Evolutionary conservation across 2,329 filamentous ascomycete species (phyloP).

Genomic region (Verticillium nubilum): DNA sequence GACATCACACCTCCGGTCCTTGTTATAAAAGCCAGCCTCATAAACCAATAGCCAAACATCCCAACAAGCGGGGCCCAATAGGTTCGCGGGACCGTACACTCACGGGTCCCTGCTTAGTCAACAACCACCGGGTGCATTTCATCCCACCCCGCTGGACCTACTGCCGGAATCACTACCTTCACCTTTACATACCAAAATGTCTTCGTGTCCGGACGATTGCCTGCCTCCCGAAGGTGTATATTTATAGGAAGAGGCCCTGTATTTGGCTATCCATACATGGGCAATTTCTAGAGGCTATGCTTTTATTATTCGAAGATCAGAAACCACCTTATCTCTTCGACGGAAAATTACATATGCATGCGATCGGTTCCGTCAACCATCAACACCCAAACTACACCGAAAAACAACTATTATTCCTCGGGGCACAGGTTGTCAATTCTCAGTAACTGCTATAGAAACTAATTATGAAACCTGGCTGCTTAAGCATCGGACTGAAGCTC

Average conservation of each 20-base stretch:
- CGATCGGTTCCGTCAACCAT: not conserved
- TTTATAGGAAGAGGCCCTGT: not conserved
- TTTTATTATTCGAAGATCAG: slow-evolving; percentile 5
- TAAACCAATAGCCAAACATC: too few relatives aligned
- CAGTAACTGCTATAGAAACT: not conserved
- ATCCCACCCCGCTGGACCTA: too few relatives aligned
- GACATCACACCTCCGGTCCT: too few relatives aligned
- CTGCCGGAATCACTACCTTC: too few relatives aligned
- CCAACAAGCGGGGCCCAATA: too few relatives aligned
- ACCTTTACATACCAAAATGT: too few relatives aligned
- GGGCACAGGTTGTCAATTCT: slow-evolving; percentile 9
- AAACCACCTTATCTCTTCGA: not conserved
- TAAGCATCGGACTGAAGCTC: too few relatives aligned
- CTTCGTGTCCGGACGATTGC: slow-evolving; percentile 7
- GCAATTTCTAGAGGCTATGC: slow-evolving; percentile 5
- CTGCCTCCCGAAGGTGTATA: slow-evolving; percentile 7
- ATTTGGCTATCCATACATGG: slow-evolving; percentile 5
- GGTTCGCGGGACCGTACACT: too few relatives aligned
- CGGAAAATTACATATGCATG: not conserved
- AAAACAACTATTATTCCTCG: slow-evolving; percentile 5
- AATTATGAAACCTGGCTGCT: too few relatives aligned
- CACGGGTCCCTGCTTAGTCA: too few relatives aligned
- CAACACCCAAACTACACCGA: slow-evolving; percentile 1
- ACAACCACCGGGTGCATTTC: too few relatives aligned
- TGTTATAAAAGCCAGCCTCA: too few relatives aligned